Evolutionary conservation across 179 eudicot species (phyloP), one percentile per base, ranked within the genome.

Genomic region (Beta lomatogona): DNA sequence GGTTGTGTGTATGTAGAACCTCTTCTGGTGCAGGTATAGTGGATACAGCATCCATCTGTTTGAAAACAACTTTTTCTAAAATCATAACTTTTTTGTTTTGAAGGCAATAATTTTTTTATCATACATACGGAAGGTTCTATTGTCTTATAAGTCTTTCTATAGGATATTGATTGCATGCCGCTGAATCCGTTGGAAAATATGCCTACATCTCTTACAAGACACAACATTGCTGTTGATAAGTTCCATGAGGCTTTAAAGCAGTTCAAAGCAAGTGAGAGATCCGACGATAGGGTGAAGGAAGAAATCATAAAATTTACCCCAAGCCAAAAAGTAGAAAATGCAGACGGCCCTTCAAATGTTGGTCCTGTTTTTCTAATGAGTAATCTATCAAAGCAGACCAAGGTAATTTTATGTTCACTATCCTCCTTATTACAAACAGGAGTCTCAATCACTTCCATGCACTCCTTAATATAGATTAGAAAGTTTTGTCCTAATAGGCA

Each of bases 91-190:
- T 10, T 78, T 67, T 69, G 36, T 55, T 74, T 80, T 19, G 22
- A 46, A 45, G 28, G 28, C 19, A 44, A 25, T 25, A 9, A 53
- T 76, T 11, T 22, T 81, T n/a, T 44, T 73, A 57, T 75, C 52
- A 19, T 45, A 64, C 67, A 80, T 75, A 45, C 12, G 16, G 58
- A 75, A 65, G 21, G 44, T 66, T 18, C 77, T 60, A 25, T 46
- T 61, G 6, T 64, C 77, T 59, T 80, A 4, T 77, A 44, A 31
- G 73, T 64, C 60, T 83, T 80, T 55, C 82, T 77, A 72, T 94
- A 96, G 99, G 99, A 96, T 84, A 89, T 93, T 80, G 98, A 96
- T 85, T 96, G 99, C 90, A 94, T 96, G 99, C 99, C 99, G 41
- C 82, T 83, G 57, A 87, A 89, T 85, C 98, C 92, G 6, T 82